phyloP scores from a whole-genome alignment of 2,329 filamentous ascomycete genomes.

The Neopestalotiopsis rosae region DNA sequence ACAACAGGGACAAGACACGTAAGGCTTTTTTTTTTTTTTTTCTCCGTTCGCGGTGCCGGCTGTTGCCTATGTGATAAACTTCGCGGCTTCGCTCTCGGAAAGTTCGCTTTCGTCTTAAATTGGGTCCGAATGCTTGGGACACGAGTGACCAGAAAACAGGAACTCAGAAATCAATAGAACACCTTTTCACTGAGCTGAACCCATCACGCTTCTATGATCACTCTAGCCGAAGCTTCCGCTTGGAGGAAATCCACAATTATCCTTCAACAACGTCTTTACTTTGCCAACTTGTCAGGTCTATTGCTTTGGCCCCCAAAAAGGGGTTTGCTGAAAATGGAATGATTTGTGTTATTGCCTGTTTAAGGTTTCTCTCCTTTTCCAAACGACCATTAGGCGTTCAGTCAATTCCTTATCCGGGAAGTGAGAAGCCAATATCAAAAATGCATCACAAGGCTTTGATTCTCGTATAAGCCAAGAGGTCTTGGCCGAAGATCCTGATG shows the following conservation, averaged over 20 bases:
- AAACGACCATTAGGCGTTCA: not conserved
- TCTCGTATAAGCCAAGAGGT: constrained; percentile 1
- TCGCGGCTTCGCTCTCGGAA: constrained; percentile 8
- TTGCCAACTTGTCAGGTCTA: not conserved
- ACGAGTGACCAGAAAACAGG: not conserved
- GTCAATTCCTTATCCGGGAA: not conserved
- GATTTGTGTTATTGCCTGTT: not conserved
- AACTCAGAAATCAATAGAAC: not conserved
- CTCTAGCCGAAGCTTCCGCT: not conserved
- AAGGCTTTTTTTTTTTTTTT: too few relatives aligned
- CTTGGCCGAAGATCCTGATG: constrained; percentile 12
- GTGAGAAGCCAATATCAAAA: not conserved
- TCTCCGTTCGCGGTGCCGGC: too few relatives aligned
- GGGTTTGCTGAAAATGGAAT: not conserved
- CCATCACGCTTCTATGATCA: not conserved
- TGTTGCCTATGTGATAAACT: not conserved
- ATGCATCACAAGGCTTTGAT: not conserved
- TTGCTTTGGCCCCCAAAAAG: not conserved
- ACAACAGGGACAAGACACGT: too few relatives aligned
- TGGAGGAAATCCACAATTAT: not conserved
- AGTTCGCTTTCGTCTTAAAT: not conserved
- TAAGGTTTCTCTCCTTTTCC: not conserved
- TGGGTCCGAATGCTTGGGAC: not conserved
- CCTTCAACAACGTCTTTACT: not conserved
- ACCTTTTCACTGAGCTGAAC: not conserved